Conservation (phyloP, 1,139 yeast species). For the Torulaspora globosa region DNA sequence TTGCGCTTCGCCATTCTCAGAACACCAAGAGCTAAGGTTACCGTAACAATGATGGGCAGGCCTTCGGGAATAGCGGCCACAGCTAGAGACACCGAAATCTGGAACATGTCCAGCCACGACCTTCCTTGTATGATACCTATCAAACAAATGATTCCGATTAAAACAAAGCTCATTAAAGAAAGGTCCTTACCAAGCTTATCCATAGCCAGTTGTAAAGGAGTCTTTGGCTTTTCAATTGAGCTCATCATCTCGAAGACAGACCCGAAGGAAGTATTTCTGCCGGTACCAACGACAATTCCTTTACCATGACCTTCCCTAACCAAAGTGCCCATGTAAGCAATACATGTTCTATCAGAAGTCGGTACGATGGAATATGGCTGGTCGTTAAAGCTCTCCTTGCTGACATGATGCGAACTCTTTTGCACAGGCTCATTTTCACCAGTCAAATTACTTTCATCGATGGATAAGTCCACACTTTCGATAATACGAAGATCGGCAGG, state of each 20-base stretch:
- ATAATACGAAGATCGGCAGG: constrained; percentile 88
- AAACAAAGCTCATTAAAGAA: constrained; percentile 71
- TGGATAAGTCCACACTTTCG: constrained; percentile 67
- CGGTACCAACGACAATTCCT: constrained; percentile 87
- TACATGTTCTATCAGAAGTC: constrained; percentile 61
- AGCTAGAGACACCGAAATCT: constrained; percentile 89
- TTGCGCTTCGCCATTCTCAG: constrained; percentile 87
- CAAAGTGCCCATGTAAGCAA: constrained; percentile 92
- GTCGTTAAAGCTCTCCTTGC: constrained; percentile 27
- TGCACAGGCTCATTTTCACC: constrained; percentile 86
- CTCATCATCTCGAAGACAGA: constrained; percentile 87
- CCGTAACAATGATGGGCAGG: constrained; percentile 91
- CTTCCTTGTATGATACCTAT: constrained; percentile 87
- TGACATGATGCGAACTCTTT: constrained; percentile 46
- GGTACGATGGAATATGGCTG: constrained; percentile 41
- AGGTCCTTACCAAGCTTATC: constrained; percentile 87
- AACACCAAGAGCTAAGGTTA: constrained; percentile 89
- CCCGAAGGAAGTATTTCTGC: constrained; percentile 83
- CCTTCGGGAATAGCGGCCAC: constrained; percentile 99
- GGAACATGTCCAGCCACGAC: constrained; percentile 93
- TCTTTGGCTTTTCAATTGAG: constrained; percentile 88
- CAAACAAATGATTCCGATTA: constrained; percentile 80
- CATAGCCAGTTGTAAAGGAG: constrained; percentile 91
- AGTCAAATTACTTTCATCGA: constrained; percentile 88
- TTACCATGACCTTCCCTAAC: constrained; percentile 90